Evolutionary conservation across 345 rosid species (phyloP), one percentile per base, ranked within the genome.

Genomic region (Pistacia integerrima): DNA sequence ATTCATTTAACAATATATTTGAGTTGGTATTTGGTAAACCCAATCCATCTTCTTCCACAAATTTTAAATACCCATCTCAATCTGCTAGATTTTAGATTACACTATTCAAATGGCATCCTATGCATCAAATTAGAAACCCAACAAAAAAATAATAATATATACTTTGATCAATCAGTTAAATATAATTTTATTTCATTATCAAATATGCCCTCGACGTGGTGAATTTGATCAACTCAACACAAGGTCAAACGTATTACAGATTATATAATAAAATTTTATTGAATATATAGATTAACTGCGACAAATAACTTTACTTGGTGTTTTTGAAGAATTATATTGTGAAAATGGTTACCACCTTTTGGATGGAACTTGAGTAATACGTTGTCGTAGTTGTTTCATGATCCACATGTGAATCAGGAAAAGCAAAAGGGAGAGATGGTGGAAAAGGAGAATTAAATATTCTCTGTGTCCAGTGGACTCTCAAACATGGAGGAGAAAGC

Each of bases 1-100:
- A 82, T 78, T 74, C 84, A 82, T 28, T 54, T 54, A 18, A 12
- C 54, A 10, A 49, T 49, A 52, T 1, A 52, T 11, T 52, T 10
- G 68, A 69, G 78, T 73, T 77, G 84, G 75, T 81, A 72, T 77
- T 77, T 36, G 84, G 73, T 66, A 51, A 77, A 75, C 74, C 77
- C 77, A 78, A 75, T 11, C 72, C 64, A 10, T n/a, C 17, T 16
- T 41, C 22, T 41, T 41, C 46, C 46, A 41, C 46, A 41, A 41
- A 5, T 41, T 41, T 41, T 41, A 41, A 5, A 41, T 41, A 41
- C 1, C 46, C 46, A 38, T 38, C 41, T 2, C 41, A 41, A 63
- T 63, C 66, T 63, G 56, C 56, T 52, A 52, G 17, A 52, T 13
- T 52, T 52, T 52, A 52, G 56, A 52, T 52, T 7, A 14, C 17